phyloP scores from a whole-genome alignment of 2,329 filamentous ascomycete species.

The Daldinia sp. region DNA sequence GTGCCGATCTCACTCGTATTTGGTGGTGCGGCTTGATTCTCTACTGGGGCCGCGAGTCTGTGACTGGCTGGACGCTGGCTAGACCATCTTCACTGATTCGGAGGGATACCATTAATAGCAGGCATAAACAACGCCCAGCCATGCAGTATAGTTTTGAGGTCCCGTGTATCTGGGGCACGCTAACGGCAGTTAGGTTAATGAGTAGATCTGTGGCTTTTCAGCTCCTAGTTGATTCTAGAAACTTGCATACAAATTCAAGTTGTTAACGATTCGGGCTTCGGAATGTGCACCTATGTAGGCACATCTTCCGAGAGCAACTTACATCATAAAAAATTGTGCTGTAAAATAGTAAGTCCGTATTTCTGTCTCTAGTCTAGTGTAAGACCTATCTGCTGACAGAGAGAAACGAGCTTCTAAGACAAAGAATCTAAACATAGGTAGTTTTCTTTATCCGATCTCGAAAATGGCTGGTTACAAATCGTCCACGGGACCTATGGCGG shows the following conservation, averaged over 20 bases:
- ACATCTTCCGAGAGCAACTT: background rate
- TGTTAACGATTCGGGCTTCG: background rate
- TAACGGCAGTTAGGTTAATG: conserved; percentile 37
- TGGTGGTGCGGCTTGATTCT: conserved; percentile 38
- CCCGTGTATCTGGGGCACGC: conserved; percentile 36
- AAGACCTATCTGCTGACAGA: background rate
- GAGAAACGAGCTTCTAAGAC: conserved; percentile 1
- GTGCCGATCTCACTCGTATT: conserved; percentile 43
- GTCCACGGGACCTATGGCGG: conserved; percentile 17
- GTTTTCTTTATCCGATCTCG: conserved; percentile 1
- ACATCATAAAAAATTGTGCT: background rate
- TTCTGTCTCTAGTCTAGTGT: conserved; percentile 1
- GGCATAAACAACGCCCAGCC: conserved; percentile 23
- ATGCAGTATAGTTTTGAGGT: conserved; percentile 15
- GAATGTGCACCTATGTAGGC: conserved; percentile 2
- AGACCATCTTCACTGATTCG: conserved; percentile 14
- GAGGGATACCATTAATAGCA: conserved; percentile 39
- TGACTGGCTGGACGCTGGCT: conserved; percentile 33
- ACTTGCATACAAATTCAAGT: conserved; percentile 15
- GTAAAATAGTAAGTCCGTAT: background rate
- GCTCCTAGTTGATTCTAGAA: conserved; percentile 35
- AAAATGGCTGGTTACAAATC: conserved; percentile 1
- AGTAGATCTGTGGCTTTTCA: conserved; percentile 12
- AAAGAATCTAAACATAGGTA: conserved; percentile 12
- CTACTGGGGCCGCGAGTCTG: conserved; percentile 27